phyloP scores from a whole-genome alignment of 345 rosid genomes.

The Hevea brasiliensis region DNA sequence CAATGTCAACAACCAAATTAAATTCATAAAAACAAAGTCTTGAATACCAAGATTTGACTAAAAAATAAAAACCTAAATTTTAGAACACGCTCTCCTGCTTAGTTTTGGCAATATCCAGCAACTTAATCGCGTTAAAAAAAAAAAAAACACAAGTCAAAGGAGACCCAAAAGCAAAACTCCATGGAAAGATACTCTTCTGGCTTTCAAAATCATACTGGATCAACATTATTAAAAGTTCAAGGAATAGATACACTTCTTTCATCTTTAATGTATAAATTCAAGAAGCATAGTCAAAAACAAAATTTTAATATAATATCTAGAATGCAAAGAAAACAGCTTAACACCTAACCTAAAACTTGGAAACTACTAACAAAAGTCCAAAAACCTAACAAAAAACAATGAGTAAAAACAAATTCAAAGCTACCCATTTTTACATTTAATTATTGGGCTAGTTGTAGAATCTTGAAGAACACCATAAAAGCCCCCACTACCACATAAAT shows the following conservation, averaged over 20 bases:
- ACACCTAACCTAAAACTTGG: background rate
- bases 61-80: no score
- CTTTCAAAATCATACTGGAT: background rate
- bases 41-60: background rate
- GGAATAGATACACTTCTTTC: background rate
- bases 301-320: background rate
- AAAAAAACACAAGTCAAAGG: background rate
- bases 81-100: background rate
- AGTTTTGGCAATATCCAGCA: background rate
- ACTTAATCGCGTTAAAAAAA: background rate
- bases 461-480: no score
- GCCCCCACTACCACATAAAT: no score
- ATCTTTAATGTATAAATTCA: background rate
- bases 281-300: slow-evolving; percentile 4
- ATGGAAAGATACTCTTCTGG: background rate
- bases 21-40: background rate
- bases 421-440: background rate
- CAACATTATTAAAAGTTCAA: background rate
- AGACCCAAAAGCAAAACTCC: background rate
- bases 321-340: background rate
- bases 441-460: no score
- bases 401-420: background rate
- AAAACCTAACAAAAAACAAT: background rate
- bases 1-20: background rate
- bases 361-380: slow-evolving; percentile 13